phyloP scores from a whole-genome alignment of 1,139 yeast genomes.

The Suhomyces kunorum region DNA sequence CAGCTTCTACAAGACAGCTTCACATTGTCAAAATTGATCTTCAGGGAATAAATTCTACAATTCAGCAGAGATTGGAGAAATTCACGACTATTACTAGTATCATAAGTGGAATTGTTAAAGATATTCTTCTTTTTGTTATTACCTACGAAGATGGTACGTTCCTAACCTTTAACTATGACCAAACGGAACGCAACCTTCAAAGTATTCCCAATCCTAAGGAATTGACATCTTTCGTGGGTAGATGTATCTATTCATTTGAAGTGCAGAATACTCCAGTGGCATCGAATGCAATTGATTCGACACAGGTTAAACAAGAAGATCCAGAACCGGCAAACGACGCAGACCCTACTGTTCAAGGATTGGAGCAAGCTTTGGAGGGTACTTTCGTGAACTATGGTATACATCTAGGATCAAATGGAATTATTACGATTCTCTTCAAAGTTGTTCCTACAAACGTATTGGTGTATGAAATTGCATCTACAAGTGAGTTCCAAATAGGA shows the following conservation, averaged over 20 bases:
- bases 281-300: constrained; percentile 18
- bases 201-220: constrained; percentile 9
- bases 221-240: constrained; percentile 23
- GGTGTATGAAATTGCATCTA: constrained; percentile 33
- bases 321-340: constrained; percentile 12
- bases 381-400: constrained; percentile 30
- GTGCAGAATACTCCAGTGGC: constrained; percentile 25
- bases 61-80: not conserved
- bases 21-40: constrained; percentile 5
- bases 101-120: not conserved
- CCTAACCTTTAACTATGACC: constrained; percentile 17
- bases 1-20: constrained; percentile 14
- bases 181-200: not conserved
- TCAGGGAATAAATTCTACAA: not conserved
- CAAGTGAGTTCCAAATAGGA: constrained; percentile 27
- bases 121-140: constrained; percentile 14
- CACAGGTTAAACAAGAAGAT: constrained; percentile 7
- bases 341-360: constrained; percentile 17
- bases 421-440: constrained; percentile 29
- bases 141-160: constrained; percentile 35
- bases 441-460: constrained; percentile 32
- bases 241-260: constrained; percentile 30
- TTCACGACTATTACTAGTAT: constrained; percentile 3
- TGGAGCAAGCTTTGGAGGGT: constrained; percentile 31
- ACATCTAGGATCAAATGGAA: constrained; percentile 23